phyloP scores from a whole-genome alignment of 2,329 filamentous ascomycete genomes.

The Tolypocladium tropicale region DNA sequence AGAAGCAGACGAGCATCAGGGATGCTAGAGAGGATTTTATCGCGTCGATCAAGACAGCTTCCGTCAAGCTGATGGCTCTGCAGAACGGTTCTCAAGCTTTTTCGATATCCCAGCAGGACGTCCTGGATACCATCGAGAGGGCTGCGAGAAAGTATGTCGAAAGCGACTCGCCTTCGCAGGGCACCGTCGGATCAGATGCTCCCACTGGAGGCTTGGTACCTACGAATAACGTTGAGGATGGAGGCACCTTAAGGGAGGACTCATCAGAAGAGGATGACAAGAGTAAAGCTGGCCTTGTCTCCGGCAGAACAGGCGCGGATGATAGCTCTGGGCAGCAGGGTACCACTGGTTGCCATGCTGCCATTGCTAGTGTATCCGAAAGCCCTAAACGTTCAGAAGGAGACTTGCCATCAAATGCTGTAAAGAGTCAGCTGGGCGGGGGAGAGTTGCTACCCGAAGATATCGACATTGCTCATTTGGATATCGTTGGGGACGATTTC shows the following conservation, averaged over 20 bases:
- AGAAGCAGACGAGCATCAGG: slow-evolving; percentile 3
- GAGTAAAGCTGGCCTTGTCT: not conserved
- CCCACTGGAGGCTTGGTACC: not conserved
- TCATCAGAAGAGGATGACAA: not conserved
- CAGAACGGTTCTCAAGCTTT: slow-evolving; percentile 25
- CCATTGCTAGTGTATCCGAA: not conserved
- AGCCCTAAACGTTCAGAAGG: not conserved
- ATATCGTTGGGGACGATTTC: slow-evolving; percentile 14
- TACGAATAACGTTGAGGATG: not conserved
- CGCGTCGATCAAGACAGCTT: slow-evolving; percentile 27
- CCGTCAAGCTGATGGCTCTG: slow-evolving; percentile 30
- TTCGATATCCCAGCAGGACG: slow-evolving; percentile 30
- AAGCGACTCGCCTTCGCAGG: slow-evolving; percentile 13
- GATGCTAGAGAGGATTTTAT: slow-evolving; percentile 20
- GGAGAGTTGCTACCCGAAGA: slow-evolving; percentile 32
- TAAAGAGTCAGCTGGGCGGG: not conserved
- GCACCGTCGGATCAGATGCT: not conserved
- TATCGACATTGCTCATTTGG: slow-evolving; percentile 35
- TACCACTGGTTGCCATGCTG: not conserved
- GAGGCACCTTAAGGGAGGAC: not conserved
- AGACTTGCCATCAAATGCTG: not conserved
- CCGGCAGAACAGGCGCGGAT: not conserved
- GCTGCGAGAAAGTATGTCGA: slow-evolving; percentile 42
- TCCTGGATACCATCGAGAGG: slow-evolving; percentile 37
- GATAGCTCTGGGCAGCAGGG: not conserved